Base-by-base conservation (phyloP, 2,329 filamentous ascomycete species). In the Ascochyta viciae-villosae region DNA sequence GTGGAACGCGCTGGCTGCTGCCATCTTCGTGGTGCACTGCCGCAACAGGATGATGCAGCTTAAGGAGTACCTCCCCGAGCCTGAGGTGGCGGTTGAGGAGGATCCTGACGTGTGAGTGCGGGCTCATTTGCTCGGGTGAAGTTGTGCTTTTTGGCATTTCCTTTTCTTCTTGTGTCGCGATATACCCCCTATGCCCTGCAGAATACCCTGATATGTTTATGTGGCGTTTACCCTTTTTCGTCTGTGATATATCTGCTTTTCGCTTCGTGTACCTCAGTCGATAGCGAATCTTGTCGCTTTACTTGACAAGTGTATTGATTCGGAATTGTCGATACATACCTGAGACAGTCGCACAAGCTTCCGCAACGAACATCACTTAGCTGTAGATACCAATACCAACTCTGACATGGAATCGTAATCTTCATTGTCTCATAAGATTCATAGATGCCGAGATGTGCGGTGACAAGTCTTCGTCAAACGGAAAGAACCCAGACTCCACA, bases 1-100 rank as follows among this genome's bases (percentile, higher is more conserved):
- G 2, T 88, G 85, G 85, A 86, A 85, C 64, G 78, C 81, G 4
- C 73, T 87, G 4, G 83, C 84, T 0, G 61, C 87, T 45, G 82
- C 84, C 0, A 83, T 87, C 54, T 73, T 83, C 6, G 75, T 84
- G 10, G 78, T 83, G 58, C 81, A 84, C 65, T 79, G 81, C 49
- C 78, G 84, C 5, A 81, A 82, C 55, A 77, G 79, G 31, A 78
- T 84, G 77, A 60, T 78, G 47, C 70, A 77, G 50, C 71, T 84
- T 22, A 76, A 77, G 37, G 68, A 77, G 33, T 73, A 72, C 27
- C 29, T 76, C 23, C 66, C 72, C 0, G 62, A 66, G 33, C 50
- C 60, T 5, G 53, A 65, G 7, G 19, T 47, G 9, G 37, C 34
- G 8, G 35, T 43, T 1, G 42, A 61, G n/a, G 63, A 64, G 37